These are phyloP conservation scores for Lyophyllum semitale DNA, from an alignment of 768 basidiomycete species.

Conservation along the genomic window DNA sequence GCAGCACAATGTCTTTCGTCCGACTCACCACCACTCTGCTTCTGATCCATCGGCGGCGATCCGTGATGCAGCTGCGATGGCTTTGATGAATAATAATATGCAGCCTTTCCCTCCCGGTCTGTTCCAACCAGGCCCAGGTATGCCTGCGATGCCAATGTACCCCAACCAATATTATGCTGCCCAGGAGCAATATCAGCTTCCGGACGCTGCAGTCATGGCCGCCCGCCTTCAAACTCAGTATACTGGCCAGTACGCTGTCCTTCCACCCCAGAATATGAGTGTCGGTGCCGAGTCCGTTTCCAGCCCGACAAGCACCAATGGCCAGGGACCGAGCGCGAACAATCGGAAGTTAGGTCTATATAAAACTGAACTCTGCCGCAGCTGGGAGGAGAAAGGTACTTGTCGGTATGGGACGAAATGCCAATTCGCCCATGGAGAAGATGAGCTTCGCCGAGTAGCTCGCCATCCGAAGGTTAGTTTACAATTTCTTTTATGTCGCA, in stretches of 20 bases:
- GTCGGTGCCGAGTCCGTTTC: conserved; percentile 35
- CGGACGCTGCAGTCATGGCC: conserved; percentile 56
- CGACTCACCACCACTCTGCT: conserved; percentile 78
- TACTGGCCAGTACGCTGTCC: conserved; percentile 47
- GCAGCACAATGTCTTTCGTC: conserved; percentile 73
- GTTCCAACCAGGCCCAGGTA: conserved; percentile 51
- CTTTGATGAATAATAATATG: conserved; percentile 58
- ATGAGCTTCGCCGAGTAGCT: conserved; percentile 80
- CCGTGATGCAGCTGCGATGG: conserved; percentile 69
- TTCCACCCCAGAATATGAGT: conserved; percentile 29
- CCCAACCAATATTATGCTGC: conserved; percentile 69
- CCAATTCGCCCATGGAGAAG: conserved; percentile 92
- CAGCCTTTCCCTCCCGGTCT: conserved; percentile 60
- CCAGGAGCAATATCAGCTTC: conserved; percentile 55
- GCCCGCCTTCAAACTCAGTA: conserved; percentile 69
- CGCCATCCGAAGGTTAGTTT: conserved; percentile 82
- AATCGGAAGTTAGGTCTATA: conserved; percentile 89
- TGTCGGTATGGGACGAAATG: conserved; percentile 89
- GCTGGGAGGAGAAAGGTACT: conserved; percentile 90
- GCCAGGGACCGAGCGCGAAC: conserved; percentile 82
- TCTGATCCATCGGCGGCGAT: conserved; percentile 78
- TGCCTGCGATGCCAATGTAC: conserved; percentile 64
- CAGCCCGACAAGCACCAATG: conserved; percentile 44
- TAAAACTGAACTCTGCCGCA: conserved; percentile 88
- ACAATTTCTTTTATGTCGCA: conserved; percentile 5